Base-by-base conservation (phyloP, 2,329 filamentous ascomycete species). In the Fusarium fujikuroi region DNA sequence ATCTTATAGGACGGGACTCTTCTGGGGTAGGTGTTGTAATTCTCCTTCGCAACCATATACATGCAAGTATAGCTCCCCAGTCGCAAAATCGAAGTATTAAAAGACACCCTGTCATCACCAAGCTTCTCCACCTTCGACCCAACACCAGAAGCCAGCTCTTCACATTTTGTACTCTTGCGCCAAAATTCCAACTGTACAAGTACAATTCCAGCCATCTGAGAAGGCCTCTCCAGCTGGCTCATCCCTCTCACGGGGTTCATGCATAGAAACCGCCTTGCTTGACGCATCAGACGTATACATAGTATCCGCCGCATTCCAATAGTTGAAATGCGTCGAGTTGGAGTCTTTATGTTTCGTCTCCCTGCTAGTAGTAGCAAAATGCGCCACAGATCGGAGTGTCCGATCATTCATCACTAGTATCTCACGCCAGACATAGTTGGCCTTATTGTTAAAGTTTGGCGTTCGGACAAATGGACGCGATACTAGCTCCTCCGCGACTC, bases 161-260 rank as follows among this genome's bases (percentile, higher is more conserved):
- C 6, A 14, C 61, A 75, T 7, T 54, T 54, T 65, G 5, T 76
- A 72, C 1, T 58, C 66, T 1, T 60, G 69, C 1, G 25, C 69
- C 2, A 52, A 9, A 25, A 71, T 60, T 0, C 25, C 7, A 3
- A 75, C 6, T 0, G 21, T 23, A 9, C 52, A 53, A 0, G 60
- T 67, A 8, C 57, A 73, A 2, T 73, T 66, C 69, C 50, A 73
- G 2, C 57, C 34, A 0, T 28, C 2, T 0, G 30, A 34, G 8
- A 62, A 76, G 3, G 58, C 36, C 1, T 69, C 59, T 3, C 9
- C 3, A 0, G 19, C 36, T 1, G n/a, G 30, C 4, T 25, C 15
- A 18, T 32, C 23, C 7, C 44, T 21, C 32, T 23, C 2, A 10
- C 32, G 7, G 0, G 50, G 12, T 19, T 50, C 15, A 19, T 12